Percentiles rank a stretch among this genome's conserved stretches.
phyloP scores from a whole-genome alignment of 2,329 filamentous ascomycete species.

The Talaromyces sp. region DNA sequence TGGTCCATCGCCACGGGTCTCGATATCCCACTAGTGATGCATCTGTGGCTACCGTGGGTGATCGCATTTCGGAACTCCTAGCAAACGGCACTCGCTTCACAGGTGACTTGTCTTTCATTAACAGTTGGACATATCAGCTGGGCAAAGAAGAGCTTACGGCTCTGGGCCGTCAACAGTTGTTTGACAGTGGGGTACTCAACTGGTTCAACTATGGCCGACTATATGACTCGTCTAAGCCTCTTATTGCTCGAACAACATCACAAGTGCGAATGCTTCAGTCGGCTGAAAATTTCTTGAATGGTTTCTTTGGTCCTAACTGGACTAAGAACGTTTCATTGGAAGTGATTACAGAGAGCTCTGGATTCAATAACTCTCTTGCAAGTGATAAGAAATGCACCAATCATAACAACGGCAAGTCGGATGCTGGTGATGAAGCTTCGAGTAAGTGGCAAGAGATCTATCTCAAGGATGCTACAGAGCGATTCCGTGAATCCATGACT shows the following conservation, averaged over 20 bases:
- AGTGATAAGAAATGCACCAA: neutral
- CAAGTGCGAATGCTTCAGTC: constrained; percentile 4
- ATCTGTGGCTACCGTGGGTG: neutral
- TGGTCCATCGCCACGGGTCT: constrained; percentile 5
- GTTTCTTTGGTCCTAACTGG: constrained; percentile 5
- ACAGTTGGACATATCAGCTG: constrained; percentile 2
- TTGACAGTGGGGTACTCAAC: constrained; percentile 3
- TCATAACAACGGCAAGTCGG: neutral
- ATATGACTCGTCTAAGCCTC: constrained; percentile 1
- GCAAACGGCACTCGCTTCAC: constrained; percentile 2
- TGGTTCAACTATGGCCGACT: constrained; percentile 6
- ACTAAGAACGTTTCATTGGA: constrained; percentile 1
- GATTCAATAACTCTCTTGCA: constrained; percentile 3
- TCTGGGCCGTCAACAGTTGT: constrained; percentile 4
- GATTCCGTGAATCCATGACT: constrained; percentile 2
- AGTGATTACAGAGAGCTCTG: neutral
- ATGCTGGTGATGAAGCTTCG: neutral
- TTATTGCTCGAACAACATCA: constrained; percentile 4
- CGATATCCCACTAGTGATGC: neutral
- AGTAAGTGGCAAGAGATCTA: neutral
- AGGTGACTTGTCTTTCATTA: neutral
- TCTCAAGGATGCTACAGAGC: neutral
- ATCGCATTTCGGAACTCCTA: neutral
- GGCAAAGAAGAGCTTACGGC: constrained; percentile 1
- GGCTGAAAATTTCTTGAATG: constrained; percentile 6